These are phyloP conservation scores for Penicillium hesseltinei DNA, from an alignment of 2,329 filamentous ascomycete species.

Conservation along the genomic window DNA sequence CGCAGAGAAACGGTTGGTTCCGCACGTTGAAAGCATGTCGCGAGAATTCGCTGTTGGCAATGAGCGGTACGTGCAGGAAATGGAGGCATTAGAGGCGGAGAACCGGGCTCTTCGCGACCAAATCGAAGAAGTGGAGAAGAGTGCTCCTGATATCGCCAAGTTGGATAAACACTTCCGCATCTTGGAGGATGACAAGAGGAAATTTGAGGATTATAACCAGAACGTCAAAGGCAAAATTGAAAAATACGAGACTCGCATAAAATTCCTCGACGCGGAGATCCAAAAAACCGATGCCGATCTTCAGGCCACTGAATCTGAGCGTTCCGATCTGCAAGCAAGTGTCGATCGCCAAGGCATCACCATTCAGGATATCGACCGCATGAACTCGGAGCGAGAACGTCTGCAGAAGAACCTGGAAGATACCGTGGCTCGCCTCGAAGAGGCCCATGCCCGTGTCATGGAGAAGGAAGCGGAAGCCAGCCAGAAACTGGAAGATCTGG, in stretches of 20 bases:
- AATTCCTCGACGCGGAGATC: constrained; percentile 81
- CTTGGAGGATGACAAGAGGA: constrained; percentile 88
- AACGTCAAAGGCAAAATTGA: constrained; percentile 80
- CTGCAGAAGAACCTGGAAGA: constrained; percentile 85
- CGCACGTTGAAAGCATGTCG: constrained; percentile 86
- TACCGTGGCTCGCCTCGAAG: constrained; percentile 72
- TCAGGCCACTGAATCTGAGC: constrained; percentile 77
- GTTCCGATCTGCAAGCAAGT: constrained; percentile 72
- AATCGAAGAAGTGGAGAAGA: constrained; percentile 85
- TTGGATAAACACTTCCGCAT: constrained; percentile 89
- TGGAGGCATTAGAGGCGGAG: constrained; percentile 82
- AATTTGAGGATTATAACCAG: constrained; percentile 93
- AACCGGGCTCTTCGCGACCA: constrained; percentile 77
- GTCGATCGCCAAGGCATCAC: constrained; percentile 94
- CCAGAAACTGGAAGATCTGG: constrained; percentile 84
- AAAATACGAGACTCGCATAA: constrained; percentile 79
- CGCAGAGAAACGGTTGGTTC: constrained; percentile 71
- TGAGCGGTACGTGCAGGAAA: constrained; percentile 76
- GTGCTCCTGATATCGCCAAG: constrained; percentile 76
- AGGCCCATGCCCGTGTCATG: constrained; percentile 75
- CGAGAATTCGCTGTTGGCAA: constrained; percentile 82
- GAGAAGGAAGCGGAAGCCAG: constrained; percentile 89
- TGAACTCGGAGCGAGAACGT: constrained; percentile 92
- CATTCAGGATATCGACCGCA: constrained; percentile 97
- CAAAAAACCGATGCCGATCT: constrained; percentile 74